These are phyloP conservation scores for Aspergillus oerlinghausenensis DNA, from an alignment of 2,329 filamentous ascomycete genomes.

Conservation along the genomic window DNA sequence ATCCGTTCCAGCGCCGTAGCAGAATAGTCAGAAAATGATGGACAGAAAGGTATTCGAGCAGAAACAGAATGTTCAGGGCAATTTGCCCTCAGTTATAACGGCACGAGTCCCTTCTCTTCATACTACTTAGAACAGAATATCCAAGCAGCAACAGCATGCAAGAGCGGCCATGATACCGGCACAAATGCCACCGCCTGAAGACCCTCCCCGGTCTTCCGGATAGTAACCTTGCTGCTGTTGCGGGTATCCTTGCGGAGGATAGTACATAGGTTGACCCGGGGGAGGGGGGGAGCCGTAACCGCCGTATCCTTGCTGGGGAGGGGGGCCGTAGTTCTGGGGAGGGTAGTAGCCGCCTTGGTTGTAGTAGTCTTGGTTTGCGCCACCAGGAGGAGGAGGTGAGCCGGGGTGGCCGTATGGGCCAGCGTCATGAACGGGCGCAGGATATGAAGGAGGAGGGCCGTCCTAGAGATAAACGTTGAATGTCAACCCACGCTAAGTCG, in stretches of 20 bases:
- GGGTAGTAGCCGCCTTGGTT: slow-evolving; percentile 22
- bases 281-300: slow-evolving; percentile 18
- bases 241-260: slow-evolving; percentile 33
- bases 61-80: not conserved
- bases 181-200: slow-evolving; percentile 38
- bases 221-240: slow-evolving; percentile 38
- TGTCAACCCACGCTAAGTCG: not conserved
- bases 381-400: slow-evolving; percentile 25
- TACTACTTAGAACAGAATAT: slow-evolving; percentile 37
- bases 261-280: slow-evolving; percentile 31
- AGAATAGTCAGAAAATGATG: not conserved
- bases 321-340: slow-evolving; percentile 23
- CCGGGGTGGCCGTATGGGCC: slow-evolving; percentile 22
- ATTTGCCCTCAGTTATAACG: not conserved
- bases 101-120: not conserved
- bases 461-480: slow-evolving; percentile 16
- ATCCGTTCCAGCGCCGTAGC: not conserved
- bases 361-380: slow-evolving; percentile 32
- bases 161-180: slow-evolving; percentile 45
- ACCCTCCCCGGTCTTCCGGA: slow-evolving; percentile 28
- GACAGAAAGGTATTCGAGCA: not conserved
- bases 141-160: slow-evolving; percentile 49
- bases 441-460: slow-evolving; percentile 36
- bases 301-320: slow-evolving; percentile 26
- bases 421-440: slow-evolving; percentile 30